phyloP scores from a whole-genome alignment of 1,139 yeast genomes.

The Diutina catenulata region DNA sequence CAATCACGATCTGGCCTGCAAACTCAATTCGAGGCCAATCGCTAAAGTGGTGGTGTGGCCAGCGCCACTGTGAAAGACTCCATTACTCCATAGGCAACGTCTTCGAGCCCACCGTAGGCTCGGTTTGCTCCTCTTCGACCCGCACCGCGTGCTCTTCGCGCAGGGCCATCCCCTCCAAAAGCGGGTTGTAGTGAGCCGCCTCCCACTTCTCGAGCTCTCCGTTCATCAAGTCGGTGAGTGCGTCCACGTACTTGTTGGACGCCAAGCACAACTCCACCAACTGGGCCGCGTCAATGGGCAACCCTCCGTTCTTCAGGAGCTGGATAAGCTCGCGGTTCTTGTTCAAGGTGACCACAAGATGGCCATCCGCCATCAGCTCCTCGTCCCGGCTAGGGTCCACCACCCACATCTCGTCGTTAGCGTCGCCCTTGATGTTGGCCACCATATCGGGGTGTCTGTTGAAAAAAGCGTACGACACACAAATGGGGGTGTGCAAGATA shows the following conservation, averaged over 20 bases:
- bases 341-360: constrained; percentile 74
- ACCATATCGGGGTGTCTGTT: constrained; percentile 47
- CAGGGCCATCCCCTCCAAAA: constrained; percentile 1
- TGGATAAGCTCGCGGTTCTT: constrained; percentile 88
- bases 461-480: constrained; percentile 82
- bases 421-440: constrained; percentile 57
- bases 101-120: neutral
- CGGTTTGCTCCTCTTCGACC: constrained; percentile 1
- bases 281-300: constrained; percentile 65
- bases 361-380: constrained; percentile 68
- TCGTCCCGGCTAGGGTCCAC: constrained; percentile 74
- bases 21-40: too few relatives aligned
- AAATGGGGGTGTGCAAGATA: constrained; percentile 78
- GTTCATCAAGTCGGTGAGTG: constrained; percentile 51
- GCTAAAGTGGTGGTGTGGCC: too few relatives aligned
- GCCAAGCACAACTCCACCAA: constrained; percentile 58
- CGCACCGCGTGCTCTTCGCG: neutral
- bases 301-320: constrained; percentile 81
- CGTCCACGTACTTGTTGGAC: constrained; percentile 55
- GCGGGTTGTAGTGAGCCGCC: neutral
- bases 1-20: too few relatives aligned
- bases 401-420: constrained; percentile 46
- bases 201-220: neutral
- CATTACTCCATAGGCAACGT: neutral
- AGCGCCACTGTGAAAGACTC: too few relatives aligned